Percentiles rank a stretch among this genome's conserved stretches.
Evolutionary conservation across 2,329 filamentous ascomycete species (phyloP).

Genomic region (Diaporthe australafricana): DNA sequence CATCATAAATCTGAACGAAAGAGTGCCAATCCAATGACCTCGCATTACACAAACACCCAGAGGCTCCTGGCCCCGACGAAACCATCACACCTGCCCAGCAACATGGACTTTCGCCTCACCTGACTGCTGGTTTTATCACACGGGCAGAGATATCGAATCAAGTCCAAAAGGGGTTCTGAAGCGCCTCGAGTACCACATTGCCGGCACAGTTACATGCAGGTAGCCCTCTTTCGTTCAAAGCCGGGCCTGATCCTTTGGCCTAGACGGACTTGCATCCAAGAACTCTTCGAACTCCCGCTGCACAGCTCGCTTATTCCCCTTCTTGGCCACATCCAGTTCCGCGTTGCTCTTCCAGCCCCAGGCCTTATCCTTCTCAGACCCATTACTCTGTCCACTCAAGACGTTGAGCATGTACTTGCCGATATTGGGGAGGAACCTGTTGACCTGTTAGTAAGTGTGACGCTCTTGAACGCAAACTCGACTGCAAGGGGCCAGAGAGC

Average conservation of each 20-base stretch:
- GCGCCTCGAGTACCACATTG: neutral
- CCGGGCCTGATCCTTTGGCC: neutral
- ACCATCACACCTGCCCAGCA: neutral
- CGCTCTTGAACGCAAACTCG: neutral
- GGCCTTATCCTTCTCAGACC: conserved; percentile 23
- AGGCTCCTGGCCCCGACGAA: neutral
- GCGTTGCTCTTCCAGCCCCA: conserved; percentile 24
- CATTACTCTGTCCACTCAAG: conserved; percentile 18
- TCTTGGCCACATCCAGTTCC: neutral
- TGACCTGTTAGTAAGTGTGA: neutral
- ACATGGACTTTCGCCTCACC: no score
- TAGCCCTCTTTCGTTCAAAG: neutral
- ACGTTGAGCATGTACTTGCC: conserved; percentile 25
- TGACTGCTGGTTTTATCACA: no score
- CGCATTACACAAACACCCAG: neutral
- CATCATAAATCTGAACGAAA: no score
- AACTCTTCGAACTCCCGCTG: conserved; percentile 13
- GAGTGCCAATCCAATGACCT: no score
- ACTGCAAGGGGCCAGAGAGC: neutral
- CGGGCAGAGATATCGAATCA: neutral
- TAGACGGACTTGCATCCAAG: neutral
- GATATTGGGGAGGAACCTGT: neutral
- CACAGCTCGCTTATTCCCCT: neutral
- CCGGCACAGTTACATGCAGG: neutral
- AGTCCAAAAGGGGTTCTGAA: neutral